Evolutionary conservation across 2,329 filamentous ascomycete genomes (phyloP), one percentile per base, ranked within the genome.

Genomic region (Claviceps lovelessii): DNA sequence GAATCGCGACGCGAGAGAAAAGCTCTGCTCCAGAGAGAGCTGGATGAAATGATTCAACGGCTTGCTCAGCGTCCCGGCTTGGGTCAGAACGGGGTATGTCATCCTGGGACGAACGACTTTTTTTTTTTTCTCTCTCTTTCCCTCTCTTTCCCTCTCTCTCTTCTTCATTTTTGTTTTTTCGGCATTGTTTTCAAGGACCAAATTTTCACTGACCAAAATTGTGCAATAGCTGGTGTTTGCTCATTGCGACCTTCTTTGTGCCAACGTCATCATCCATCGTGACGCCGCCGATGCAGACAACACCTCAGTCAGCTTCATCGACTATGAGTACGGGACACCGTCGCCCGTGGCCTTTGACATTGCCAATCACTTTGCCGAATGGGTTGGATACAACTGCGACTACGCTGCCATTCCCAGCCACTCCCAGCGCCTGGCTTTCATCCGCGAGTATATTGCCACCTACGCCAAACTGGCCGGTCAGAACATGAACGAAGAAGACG

Each of bases 291-390:
- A 67, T 15, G 64, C 71, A 35, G 67, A 37, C 35, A 37, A 61
- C 53, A 61, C 68, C 39, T 66, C 75, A 29, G 74, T 78, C 51
- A 76, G 80, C 65, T 97, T 98, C 71, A 98, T 98, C 68, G 93
- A 98, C 72, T 98, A 97, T 74, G 93, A 98, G 70, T 98, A 98
- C 70, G 90, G 90, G 15, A 93, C 89, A 5, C 90, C 93, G 2
- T 91, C 90, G 0, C 91, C 91, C 1, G 90, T 90, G 4, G 90
- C 91, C 2, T 98, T 98, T 70, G 93, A 98, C 68, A 84, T 98
- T 62, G 86, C 91, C 52, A 98, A 98, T 72, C 93, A 98, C 75
- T 95, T 98, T 67, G 90, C 93, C 50, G 93, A 98, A 72, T 98
- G 93, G 91, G 90, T 86, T 57, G 93, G 93, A 55, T 96, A 96